A percentile compares a stretch with the other conserved stretches of the same genome.
phyloP scores from a whole-genome alignment of 306 rosid genomes.

The Oxytropis ochrocephala region DNA sequence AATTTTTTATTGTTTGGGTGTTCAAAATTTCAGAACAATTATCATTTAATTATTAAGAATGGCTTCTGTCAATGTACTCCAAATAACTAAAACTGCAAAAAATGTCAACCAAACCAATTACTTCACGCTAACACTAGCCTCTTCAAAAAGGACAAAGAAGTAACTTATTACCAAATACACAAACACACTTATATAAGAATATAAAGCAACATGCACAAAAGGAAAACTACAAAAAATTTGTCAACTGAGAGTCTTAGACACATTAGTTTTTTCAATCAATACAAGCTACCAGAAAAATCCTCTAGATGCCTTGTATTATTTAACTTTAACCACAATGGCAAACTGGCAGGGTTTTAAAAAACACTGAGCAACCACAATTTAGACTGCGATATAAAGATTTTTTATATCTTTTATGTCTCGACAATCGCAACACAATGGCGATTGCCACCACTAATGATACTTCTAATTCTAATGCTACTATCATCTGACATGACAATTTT shows the following conservation, averaged over 20 bases:
- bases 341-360: too few relatives aligned
- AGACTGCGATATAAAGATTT: too few relatives aligned
- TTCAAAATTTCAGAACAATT: slow-evolving; percentile 26
- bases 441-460: too few relatives aligned
- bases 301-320: slow-evolving; percentile 9
- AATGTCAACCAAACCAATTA: slow-evolving; percentile 25
- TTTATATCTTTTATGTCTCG: too few relatives aligned
- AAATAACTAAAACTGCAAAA: slow-evolving; percentile 18
- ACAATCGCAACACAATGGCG: too few relatives aligned
- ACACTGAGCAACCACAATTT: background rate
- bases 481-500: too few relatives aligned
- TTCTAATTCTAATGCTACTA: too few relatives aligned
- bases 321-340: background rate
- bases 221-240: background rate
- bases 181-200: background rate
- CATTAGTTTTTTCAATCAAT: background rate
- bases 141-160: slow-evolving; percentile 11
- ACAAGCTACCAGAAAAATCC: slow-evolving; percentile 16
- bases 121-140: slow-evolving; percentile 28
- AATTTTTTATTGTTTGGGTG: slow-evolving; percentile 9
- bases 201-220: background rate
- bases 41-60: background rate
- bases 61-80: slow-evolving; percentile 19
- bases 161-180: background rate
- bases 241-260: background rate